Evolutionary conservation across 345 rosid genomes (phyloP).

Genomic region (Eucalyptus tenuipes): DNA sequence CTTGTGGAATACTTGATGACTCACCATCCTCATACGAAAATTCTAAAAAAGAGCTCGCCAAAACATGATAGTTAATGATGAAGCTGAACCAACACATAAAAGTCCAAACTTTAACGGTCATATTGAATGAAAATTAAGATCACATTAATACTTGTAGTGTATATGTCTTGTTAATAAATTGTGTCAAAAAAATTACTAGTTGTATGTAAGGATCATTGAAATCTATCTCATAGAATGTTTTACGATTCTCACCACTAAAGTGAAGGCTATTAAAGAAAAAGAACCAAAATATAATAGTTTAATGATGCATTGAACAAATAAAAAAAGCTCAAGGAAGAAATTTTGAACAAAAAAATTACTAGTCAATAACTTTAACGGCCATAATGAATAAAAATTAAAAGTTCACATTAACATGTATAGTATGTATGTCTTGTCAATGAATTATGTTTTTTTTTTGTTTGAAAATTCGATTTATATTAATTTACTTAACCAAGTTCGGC

Average conservation of each 20-base stretch:
- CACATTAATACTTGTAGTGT: background rate
- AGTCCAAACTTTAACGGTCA: background rate
- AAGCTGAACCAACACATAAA: background rate
- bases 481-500: too few relatives aligned
- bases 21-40: background rate
- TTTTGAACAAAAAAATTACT: background rate
- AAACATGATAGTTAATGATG: background rate
- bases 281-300: background rate
- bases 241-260: background rate
- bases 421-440: background rate
- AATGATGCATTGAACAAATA: background rate
- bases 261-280: background rate
- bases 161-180: background rate
- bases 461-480: too few relatives aligned
- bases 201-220: background rate
- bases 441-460: too few relatives aligned
- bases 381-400: background rate
- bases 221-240: background rate
- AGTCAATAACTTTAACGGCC: background rate
- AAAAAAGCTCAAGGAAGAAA: too few relatives aligned
- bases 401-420: background rate
- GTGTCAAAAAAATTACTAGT: too few relatives aligned
- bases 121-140: too few relatives aligned
- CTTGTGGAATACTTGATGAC: background rate
- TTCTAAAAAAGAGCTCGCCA: background rate